Percentiles rank a stretch among this genome's conserved stretches.
Conservation (phyloP, 2,329 filamentous ascomycete genomes). For the Pezizomycotina sp. region DNA sequence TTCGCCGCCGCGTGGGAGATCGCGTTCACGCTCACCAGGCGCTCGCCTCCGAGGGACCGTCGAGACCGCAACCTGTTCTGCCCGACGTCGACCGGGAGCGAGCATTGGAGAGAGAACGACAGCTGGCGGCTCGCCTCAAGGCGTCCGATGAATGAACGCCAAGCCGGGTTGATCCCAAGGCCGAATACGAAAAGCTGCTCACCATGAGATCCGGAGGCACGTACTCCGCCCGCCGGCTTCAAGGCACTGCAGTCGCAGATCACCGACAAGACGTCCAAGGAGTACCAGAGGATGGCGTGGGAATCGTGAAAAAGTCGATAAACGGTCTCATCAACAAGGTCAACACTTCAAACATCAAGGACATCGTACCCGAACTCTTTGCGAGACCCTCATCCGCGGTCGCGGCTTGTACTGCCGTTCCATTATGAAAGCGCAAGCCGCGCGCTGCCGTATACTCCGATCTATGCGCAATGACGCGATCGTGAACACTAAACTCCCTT, state of each 20-base stretch:
- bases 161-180: slow-evolving; percentile 78
- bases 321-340: slow-evolving; percentile 99
- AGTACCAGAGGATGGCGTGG: slow-evolving; percentile 98
- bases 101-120: slow-evolving; percentile 35
- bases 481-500: slow-evolving; percentile 91
- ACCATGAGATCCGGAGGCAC: slow-evolving; percentile 89
- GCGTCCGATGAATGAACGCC: slow-evolving; percentile 45
- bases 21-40: slow-evolving; percentile 26
- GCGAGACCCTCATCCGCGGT: slow-evolving; percentile 81
- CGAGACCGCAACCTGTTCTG: slow-evolving; percentile 28
- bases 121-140: slow-evolving; percentile 37
- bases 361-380: slow-evolving; percentile 91
- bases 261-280: slow-evolving; percentile 87
- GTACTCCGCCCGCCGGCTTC: slow-evolving; percentile 75
- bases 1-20: slow-evolving; percentile 29
- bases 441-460: slow-evolving; percentile 85
- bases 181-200: slow-evolving; percentile 82
- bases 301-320: slow-evolving; percentile 98
- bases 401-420: slow-evolving; percentile 85
- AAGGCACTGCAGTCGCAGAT: slow-evolving; percentile 90
- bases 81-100: slow-evolving; percentile 37
- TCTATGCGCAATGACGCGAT: slow-evolving; percentile 97
- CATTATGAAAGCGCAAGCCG: slow-evolving; percentile 96
- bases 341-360: slow-evolving; percentile 94
- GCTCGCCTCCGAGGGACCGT: slow-evolving; percentile 28